A percentile compares a stretch with the other conserved stretches of the same genome.
Evolutionary conservation across 1,284 basidiomycete species (phyloP).

Genomic region (Blastosporella zonata): DNA sequence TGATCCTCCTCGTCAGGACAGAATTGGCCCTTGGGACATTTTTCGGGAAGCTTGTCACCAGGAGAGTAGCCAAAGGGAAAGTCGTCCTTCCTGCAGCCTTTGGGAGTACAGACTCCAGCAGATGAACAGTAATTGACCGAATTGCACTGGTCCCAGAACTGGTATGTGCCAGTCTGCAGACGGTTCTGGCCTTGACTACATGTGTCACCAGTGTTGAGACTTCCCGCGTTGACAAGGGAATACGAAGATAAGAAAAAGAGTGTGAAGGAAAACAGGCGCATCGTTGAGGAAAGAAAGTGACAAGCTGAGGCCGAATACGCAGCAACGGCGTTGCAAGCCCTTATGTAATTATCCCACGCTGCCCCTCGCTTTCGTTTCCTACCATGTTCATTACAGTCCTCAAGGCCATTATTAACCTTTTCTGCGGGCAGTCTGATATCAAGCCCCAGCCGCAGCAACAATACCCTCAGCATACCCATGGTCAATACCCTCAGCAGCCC

Average conservation of each 20-base stretch:
- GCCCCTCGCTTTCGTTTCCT: neutral
- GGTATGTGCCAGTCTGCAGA: slow-evolving; percentile 70
- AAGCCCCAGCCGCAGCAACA: slow-evolving; percentile 2
- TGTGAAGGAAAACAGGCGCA: slow-evolving; percentile 35
- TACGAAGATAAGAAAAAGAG: slow-evolving; percentile 38
- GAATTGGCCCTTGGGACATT: slow-evolving; percentile 63
- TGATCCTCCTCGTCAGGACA: slow-evolving; percentile 83
- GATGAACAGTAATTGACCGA: slow-evolving; percentile 63
- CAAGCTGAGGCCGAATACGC: neutral
- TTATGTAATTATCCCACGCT: slow-evolving; percentile 9
- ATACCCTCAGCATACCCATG: too few species aligned
- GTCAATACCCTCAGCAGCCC: slow-evolving; percentile 4
- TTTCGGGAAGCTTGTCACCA: slow-evolving; percentile 48
- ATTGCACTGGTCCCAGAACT: slow-evolving; percentile 78
- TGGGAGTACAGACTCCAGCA: slow-evolving; percentile 54
- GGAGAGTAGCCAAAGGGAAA: slow-evolving; percentile 67
- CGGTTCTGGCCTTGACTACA: slow-evolving; percentile 60
- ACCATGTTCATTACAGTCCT: slow-evolving; percentile 3
- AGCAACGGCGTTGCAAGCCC: slow-evolving; percentile 2
- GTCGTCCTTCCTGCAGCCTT: slow-evolving; percentile 74
- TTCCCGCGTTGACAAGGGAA: slow-evolving; percentile 40
- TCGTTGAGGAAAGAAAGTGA: slow-evolving; percentile 18
- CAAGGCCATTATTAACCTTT: neutral
- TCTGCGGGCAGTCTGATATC: neutral
- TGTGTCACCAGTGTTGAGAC: slow-evolving; percentile 38